These are phyloP conservation scores for Calonectria ilicicola DNA, from an alignment of 2,329 filamentous ascomycete genomes.

Conservation along the genomic window DNA sequence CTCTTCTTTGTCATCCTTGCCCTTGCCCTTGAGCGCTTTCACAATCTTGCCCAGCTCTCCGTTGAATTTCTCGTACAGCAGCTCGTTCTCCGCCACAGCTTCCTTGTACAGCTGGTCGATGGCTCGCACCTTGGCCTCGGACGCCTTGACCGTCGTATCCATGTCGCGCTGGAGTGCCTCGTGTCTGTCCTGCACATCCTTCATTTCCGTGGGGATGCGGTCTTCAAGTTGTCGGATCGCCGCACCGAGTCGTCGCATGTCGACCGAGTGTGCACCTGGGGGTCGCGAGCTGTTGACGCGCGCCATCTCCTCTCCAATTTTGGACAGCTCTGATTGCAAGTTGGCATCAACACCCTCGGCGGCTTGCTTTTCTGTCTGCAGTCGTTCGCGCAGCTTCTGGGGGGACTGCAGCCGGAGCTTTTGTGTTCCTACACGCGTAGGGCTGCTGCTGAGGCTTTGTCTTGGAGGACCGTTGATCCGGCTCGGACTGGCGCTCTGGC, in stretches of 20 bases:
- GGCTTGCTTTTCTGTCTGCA: constrained; percentile 83
- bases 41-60: constrained; percentile 88
- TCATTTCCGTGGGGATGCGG: constrained; percentile 69
- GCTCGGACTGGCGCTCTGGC: constrained; percentile 44
- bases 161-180: constrained; percentile 77
- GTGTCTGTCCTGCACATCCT: constrained; percentile 71
- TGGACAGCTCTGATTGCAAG: constrained; percentile 80
- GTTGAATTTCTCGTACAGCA: constrained; percentile 92
- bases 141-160: constrained; percentile 76
- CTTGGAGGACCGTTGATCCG: constrained; percentile 45
- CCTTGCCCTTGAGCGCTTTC: constrained; percentile 77
- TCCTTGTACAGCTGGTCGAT: constrained; percentile 93
- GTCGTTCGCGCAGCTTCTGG: constrained; percentile 84
- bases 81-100: constrained; percentile 89
- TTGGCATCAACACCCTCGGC: constrained; percentile 77
- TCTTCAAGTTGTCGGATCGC: constrained; percentile 76
- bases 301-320: constrained; percentile 85
- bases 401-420: constrained; percentile 78
- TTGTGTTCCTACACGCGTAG: constrained; percentile 48
- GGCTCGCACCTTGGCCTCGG: constrained; percentile 82
- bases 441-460: constrained; percentile 31
- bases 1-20: constrained; percentile 83
- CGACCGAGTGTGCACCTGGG: constrained; percentile 47
- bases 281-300: constrained; percentile 58
- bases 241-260: constrained; percentile 63